Evolutionary conservation across 225 moss, liverwort and hornwort species (phyloP).

Genomic region (Physcomitrellopsis africana): DNA sequence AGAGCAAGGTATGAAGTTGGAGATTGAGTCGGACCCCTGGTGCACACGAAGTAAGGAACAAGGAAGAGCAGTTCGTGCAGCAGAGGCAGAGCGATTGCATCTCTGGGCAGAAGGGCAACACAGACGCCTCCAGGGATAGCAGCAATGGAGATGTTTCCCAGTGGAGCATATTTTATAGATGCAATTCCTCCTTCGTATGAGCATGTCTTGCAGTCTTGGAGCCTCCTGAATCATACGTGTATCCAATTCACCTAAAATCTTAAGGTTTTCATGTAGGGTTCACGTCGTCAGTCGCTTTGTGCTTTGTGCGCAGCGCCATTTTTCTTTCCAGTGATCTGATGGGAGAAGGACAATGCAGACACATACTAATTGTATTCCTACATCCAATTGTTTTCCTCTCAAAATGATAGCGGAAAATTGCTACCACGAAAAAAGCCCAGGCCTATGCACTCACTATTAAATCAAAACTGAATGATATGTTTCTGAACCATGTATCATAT

Average conservation of each 20-base stretch:
- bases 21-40: constrained; percentile 12
- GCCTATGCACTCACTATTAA: background rate
- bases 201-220: too few species aligned
- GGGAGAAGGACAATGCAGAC: too few species aligned
- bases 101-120: constrained; percentile 89
- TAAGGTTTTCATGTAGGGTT: too few species aligned
- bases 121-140: constrained; percentile 82
- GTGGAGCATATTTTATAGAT: constrained; percentile 78
- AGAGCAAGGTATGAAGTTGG: background rate
- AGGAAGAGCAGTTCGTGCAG: constrained; percentile 91
- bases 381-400: too few species aligned
- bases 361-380: too few species aligned
- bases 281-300: too few species aligned
- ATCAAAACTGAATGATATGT: constrained; percentile 10
- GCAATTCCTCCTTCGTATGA: too few species aligned
- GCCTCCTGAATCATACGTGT: too few species aligned
- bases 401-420: too few species aligned
- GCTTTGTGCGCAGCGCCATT: too few species aligned
- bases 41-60: constrained; percentile 31
- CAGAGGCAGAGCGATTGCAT: constrained; percentile 85
- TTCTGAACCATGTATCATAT: constrained; percentile 23
- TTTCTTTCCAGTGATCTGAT: too few species aligned
- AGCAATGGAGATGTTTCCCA: constrained; percentile 95
- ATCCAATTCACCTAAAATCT: too few species aligned
- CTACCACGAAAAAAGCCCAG: background rate